phyloP scores from a whole-genome alignment of 768 basidiomycete genomes.

The Boletus vinaceobasis region DNA sequence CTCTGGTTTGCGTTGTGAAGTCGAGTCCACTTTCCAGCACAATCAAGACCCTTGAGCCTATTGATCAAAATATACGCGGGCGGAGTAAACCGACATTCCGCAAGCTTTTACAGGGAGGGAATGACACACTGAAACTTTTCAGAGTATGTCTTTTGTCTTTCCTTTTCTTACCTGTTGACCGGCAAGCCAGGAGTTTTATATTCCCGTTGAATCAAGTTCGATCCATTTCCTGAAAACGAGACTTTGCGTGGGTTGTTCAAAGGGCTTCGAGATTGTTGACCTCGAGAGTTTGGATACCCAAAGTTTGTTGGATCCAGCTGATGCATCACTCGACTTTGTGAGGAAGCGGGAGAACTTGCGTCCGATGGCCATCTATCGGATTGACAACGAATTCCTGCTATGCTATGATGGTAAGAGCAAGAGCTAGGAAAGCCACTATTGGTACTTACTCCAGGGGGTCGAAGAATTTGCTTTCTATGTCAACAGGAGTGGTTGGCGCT shows the following conservation, averaged over 20 bases:
- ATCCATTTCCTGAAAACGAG: conserved; percentile 97
- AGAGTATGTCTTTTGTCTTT: conserved; percentile 49
- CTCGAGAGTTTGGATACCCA: conserved; percentile 96
- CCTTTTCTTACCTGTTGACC: neutral
- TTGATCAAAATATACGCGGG: conserved; percentile 81
- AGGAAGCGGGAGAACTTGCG: conserved; percentile 82
- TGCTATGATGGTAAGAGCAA: conserved; percentile 87
- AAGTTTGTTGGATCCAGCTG: conserved; percentile 89
- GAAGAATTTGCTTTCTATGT: conserved; percentile 98
- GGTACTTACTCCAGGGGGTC: conserved; percentile 5
- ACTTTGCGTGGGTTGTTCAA: conserved; percentile 94
- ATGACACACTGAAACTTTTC: conserved; percentile 90
- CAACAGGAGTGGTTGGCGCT: conserved; percentile 91
- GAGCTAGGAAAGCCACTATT: neutral
- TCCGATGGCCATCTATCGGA: conserved; percentile 95
- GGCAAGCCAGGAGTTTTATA: conserved; percentile 84
- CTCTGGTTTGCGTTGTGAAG: conserved; percentile 96
- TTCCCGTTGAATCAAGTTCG: conserved; percentile 94
- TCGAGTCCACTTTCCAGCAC: conserved; percentile 92
- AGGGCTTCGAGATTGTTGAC: conserved; percentile 98
- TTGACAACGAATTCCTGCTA: conserved; percentile 93
- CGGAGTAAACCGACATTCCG: conserved; percentile 89
- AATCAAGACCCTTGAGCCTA: conserved; percentile 95
- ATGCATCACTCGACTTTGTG: conserved; percentile 90
- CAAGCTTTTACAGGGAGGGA: conserved; percentile 89